Evolutionary conservation across 768 basidiomycete species (phyloP), one percentile per base, ranked within the genome.

Genomic region (Ramaria sp.): DNA sequence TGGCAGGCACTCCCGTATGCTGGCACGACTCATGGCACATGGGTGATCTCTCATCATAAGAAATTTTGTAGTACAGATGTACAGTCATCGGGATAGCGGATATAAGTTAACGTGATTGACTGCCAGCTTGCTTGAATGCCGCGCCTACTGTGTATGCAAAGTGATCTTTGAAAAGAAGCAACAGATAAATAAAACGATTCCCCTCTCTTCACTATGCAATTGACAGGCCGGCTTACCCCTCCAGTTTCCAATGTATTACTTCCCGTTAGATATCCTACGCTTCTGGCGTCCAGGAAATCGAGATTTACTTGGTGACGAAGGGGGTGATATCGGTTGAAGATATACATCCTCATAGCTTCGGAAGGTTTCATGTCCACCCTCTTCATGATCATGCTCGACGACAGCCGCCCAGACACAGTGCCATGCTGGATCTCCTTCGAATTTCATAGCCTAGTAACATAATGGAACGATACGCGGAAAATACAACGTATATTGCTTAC

Each of bases 381-480:
- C 62, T 13, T 58, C 48, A 28, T 67, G 63, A 61, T 79, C 74
- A 56, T 74, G 69, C 57, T 82, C 81, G 22, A 73, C 69, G 56
- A 81, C 70, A 25, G 71, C 73, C n/a, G 79, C 81, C 79, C 78
- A 83, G 34, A 83, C 73, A 64, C 79, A 82, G 56, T 81, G 78
- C 81, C 81, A 84, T 5, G 25, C 45, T 12, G 53, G n/a, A 9
- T 66, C 61, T n/a, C 62, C 63, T 38, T 71, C 66, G 56, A 80
- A 80, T 58, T 79, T 80, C 66, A 83, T 67, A 20, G 77, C 81
- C 20, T 42, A 43, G 20, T 9, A 3, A 51, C 27, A 20, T 24
- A 6, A 18, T 16, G 24, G 15, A 3, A 51, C 4, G 8, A 3
- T n/a, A 18, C 15, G 18, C n/a, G 34, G 4, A n/a, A n/a, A n/a